A percentile compares a stretch with the other conserved stretches of the same genome.
Conservation (phyloP, 768 basidiomycete genomes). For the Cystobasidium ongulense region DNA sequence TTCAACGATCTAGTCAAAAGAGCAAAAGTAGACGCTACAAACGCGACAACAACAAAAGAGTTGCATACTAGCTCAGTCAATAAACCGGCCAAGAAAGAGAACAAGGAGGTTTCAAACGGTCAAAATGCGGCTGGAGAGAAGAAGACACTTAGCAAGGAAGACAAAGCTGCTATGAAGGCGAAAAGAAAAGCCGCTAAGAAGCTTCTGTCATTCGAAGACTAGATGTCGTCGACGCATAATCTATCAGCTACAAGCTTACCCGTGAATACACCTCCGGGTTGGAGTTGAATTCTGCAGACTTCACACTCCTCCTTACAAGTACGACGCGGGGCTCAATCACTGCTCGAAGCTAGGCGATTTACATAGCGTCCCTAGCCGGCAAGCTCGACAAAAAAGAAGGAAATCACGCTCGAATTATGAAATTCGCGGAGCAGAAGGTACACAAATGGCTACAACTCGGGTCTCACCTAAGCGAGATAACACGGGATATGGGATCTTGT, state of each 20-base stretch:
- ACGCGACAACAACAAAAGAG: not conserved
- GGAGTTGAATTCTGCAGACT: too few relatives aligned
- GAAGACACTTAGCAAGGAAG: constrained; percentile 24
- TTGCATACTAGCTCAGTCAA: not conserved
- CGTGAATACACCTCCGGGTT: too few relatives aligned
- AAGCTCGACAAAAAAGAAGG: too few relatives aligned
- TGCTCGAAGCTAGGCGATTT: too few relatives aligned
- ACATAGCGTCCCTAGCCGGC: too few relatives aligned
- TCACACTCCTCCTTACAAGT: too few relatives aligned
- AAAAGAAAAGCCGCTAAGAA: constrained; percentile 28
- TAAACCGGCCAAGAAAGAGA: not conserved
- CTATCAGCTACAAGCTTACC: too few relatives aligned
- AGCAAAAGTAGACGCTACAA: constrained; percentile 12
- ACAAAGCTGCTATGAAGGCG: constrained; percentile 28
- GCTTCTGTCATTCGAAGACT: constrained; percentile 26
- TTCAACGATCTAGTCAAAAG: constrained; percentile 25
- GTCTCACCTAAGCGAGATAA: too few relatives aligned
- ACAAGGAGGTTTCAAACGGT: not conserved
- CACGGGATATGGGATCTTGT: not conserved
- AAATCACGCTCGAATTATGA: too few relatives aligned
- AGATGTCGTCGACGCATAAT: too few relatives aligned
- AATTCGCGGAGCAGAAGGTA: too few relatives aligned
- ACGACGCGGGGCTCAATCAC: too few relatives aligned
- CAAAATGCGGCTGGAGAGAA: not conserved
- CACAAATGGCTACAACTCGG: not conserved